Evolutionary conservation across 768 basidiomycete species (phyloP).

Genomic region (Lactarius tabidus): DNA sequence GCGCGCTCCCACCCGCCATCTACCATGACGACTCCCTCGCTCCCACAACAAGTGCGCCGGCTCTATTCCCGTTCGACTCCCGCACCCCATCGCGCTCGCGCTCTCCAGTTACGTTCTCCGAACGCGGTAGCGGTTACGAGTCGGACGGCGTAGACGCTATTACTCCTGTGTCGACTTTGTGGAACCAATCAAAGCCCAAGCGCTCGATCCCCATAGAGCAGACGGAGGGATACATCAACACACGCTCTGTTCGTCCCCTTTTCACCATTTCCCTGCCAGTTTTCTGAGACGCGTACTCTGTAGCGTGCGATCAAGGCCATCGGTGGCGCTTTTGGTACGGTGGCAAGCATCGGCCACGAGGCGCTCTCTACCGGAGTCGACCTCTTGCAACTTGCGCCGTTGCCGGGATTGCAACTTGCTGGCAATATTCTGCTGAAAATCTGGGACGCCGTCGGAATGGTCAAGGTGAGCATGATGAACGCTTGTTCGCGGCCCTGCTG

Average conservation of each 20-base stretch:
- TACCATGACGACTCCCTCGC: background rate
- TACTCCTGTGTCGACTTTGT: conserved; percentile 27
- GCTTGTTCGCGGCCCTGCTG: background rate
- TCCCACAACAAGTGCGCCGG: background rate
- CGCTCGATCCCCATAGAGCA: conserved; percentile 30
- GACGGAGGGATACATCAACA: conserved; percentile 30
- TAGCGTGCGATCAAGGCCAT: conserved; percentile 29
- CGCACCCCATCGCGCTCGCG: conserved; percentile 11
- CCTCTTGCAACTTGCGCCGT: conserved; percentile 47
- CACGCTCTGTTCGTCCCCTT: conserved; percentile 28
- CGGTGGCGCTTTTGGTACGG: conserved; percentile 40
- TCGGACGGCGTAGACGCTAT: conserved; percentile 7
- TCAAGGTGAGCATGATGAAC: conserved; percentile 44
- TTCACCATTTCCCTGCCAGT: background rate
- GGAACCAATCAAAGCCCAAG: conserved; percentile 26
- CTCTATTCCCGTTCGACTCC: conserved; percentile 16
- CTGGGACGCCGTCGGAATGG: conserved; percentile 59
- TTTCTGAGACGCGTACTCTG: background rate
- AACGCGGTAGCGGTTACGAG: conserved; percentile 9
- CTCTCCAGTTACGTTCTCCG: conserved; percentile 1
- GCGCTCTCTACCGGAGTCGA: conserved; percentile 41
- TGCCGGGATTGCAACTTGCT: conserved; percentile 51
- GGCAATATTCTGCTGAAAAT: conserved; percentile 53
- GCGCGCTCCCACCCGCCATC: conserved; percentile 21
- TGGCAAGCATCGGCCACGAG: too few relatives aligned